Conservation (phyloP, 2,329 filamentous ascomycete genomes). For the Sporothrix inflata region DNA sequence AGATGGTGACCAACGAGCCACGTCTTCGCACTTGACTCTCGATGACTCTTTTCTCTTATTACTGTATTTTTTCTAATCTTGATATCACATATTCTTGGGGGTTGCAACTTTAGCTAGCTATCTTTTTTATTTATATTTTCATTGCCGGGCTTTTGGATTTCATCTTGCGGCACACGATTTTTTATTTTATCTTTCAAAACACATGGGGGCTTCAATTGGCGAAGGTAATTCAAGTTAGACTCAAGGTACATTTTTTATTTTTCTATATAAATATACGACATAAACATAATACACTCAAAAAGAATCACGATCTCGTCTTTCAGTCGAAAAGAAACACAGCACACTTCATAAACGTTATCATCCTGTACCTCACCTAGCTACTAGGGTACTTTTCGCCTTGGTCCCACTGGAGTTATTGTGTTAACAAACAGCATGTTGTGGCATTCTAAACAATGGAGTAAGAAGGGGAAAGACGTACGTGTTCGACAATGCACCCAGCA, state of each 20-base stretch:
- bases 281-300: not conserved
- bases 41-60: not conserved
- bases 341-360: not conserved
- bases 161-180: not conserved
- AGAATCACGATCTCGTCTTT: not conserved
- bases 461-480: constrained; percentile 33
- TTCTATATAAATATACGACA: not conserved
- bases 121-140: not conserved
- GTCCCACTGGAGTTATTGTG: constrained; percentile 13
- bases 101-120: not conserved
- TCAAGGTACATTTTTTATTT: not conserved
- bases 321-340: not conserved
- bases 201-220: not conserved
- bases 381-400: constrained; percentile 25
- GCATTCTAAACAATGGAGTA: not conserved
- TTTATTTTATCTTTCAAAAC: not conserved
- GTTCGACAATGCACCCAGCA: constrained; percentile 37
- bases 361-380: not conserved
- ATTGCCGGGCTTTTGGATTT: not conserved
- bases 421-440: not conserved
- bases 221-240: constrained; percentile 4
- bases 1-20: not conserved
- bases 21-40: no score
- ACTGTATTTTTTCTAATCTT: constrained; percentile 18
- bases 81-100: not conserved